A percentile compares a stretch with the other conserved stretches of the same genome.
These are phyloP conservation scores for Oryza nivara DNA, from an alignment of 176 grass and related monocot genomes.

Conservation along the genomic window DNA sequence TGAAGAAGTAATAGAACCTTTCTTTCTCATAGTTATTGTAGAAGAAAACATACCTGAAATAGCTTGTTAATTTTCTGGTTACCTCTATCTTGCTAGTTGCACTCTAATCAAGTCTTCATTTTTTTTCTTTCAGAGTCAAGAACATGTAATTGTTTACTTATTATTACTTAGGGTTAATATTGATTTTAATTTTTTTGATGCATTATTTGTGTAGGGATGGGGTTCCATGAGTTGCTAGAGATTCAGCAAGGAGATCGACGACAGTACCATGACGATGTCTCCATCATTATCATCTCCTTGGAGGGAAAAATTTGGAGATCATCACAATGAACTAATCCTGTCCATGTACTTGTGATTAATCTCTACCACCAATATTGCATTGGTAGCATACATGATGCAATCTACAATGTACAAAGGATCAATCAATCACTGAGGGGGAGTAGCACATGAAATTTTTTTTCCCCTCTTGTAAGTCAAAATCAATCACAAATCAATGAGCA, in stretches of 20 bases:
- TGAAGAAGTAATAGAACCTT: too few relatives aligned
- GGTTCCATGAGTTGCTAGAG: conserved; percentile 70
- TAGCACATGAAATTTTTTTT: neutral
- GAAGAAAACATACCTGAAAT: too few relatives aligned
- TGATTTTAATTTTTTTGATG: neutral
- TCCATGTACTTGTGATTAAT: neutral
- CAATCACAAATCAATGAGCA: neutral
- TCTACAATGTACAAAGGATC: neutral
- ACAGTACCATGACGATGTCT: conserved; percentile 80
- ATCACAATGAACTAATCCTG: conserved; percentile 10
- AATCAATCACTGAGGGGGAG: neutral
- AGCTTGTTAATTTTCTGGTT: too few relatives aligned
- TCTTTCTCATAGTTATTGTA: too few relatives aligned
- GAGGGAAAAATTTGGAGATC: conserved; percentile 86
- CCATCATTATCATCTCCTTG: conserved; percentile 84
- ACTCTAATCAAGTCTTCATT: too few relatives aligned
- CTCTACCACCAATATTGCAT: neutral
- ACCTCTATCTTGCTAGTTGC: too few relatives aligned
- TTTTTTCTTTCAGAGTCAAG: too few relatives aligned
- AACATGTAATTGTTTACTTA: too few relatives aligned
- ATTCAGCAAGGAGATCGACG: conserved; percentile 68
- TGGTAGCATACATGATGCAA: neutral
- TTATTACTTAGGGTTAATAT: too few relatives aligned
- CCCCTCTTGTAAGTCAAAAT: neutral
- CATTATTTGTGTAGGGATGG: conserved; percentile 52